These are phyloP conservation scores for Tuber melanosporum DNA, from an alignment of 495 filamentous ascomycete species.

Conservation along the genomic window DNA sequence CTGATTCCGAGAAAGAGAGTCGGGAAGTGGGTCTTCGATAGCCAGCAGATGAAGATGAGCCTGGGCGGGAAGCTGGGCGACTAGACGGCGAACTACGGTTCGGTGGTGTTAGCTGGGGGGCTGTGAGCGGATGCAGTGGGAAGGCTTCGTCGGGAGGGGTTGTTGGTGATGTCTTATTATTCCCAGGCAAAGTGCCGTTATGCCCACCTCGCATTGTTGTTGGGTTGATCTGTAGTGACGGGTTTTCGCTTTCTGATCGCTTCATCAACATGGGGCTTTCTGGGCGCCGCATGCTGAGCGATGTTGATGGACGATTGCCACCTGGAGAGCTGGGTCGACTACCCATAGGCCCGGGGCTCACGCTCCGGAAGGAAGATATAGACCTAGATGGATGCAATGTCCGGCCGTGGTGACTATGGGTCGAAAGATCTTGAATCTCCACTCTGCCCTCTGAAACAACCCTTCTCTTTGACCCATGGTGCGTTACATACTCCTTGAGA, in stretches of 20 bases:
- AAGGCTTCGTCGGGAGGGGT: conserved; percentile 20
- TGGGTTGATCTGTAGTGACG: conserved; percentile 18
- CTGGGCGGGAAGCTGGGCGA: conserved; percentile 30
- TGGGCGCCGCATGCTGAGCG: conserved; percentile 19
- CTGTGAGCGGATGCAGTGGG: conserved; percentile 9
- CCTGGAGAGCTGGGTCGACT: conserved; percentile 29
- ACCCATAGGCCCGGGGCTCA: conserved; percentile 27
- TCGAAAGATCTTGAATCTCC: conserved; percentile 54
- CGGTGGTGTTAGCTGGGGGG: conserved; percentile 35
- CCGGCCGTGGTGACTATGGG: conserved; percentile 20
- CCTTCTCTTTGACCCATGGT: conserved; percentile 57
- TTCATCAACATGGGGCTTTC: conserved; percentile 18
- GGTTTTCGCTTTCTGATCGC: conserved; percentile 17
- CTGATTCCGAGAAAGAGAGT: conserved; percentile 33
- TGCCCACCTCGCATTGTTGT: conserved; percentile 35
- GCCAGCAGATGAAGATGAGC: conserved; percentile 30
- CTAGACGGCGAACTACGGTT: conserved; percentile 42
- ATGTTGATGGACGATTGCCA: conserved; percentile 8
- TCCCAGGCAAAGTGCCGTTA: conserved; percentile 25
- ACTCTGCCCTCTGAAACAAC: conserved; percentile 25
- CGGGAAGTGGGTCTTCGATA: conserved; percentile 32
- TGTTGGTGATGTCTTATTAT: conserved; percentile 13
- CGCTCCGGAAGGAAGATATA: conserved; percentile 24
- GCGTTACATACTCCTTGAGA: conserved; percentile 81
- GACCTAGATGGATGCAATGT: conserved; percentile 24